Evolutionary conservation across 139 green algal species (phyloP), one percentile per base, ranked within the genome.

Genomic region (Coelastrella sp.): DNA sequence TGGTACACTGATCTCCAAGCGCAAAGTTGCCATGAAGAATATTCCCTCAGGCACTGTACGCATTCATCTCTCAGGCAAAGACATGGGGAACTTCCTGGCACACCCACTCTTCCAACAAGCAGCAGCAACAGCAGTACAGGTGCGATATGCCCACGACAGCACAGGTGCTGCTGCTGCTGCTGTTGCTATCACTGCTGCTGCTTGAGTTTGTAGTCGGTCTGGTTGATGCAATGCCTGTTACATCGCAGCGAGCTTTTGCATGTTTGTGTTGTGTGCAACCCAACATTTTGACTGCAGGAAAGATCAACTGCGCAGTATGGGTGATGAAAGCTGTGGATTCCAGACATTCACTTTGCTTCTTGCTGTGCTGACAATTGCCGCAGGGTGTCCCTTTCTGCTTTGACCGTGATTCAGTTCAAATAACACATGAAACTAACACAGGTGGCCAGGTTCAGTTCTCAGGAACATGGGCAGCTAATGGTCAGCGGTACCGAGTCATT

Each of bases 61-160:
- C 27, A 75, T 84, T 45, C 59, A 62, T 68, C 59, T 84, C 23
- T 84, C 79, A 15, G 23, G 60, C 15, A 57, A 27, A 34, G 79
- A 86, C 64, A 68, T 86, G 64, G 79, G 79, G 5, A 78, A 79
- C 64, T 86, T 79, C 43, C 45, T 86, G 25, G 45, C 25, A 13
- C 79, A 86, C 41, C 79, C 79, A 43, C 43, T 86, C 43, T 75
- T 86, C 64, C 11, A 69, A 43, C 30, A 35, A 25, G 64, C 67
- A 21, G 73, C 73, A 15, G 48, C 48, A 21, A 81, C 79, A 38
- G 79, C 64, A 71, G 67, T 68, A 50, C 64, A 79, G 17, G 66
- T 86, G 64, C 9, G 60, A 27, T 9, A 34, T 74, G 64, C n/a
- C 17, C 7, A 15, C 27, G 30, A n/a, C n/a, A n/a, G n/a, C n/a